Evolutionary conservation across 2,329 filamentous ascomycete species (phyloP), one percentile per base, ranked within the genome.

Genomic region (Sarocladium brachiariae): DNA sequence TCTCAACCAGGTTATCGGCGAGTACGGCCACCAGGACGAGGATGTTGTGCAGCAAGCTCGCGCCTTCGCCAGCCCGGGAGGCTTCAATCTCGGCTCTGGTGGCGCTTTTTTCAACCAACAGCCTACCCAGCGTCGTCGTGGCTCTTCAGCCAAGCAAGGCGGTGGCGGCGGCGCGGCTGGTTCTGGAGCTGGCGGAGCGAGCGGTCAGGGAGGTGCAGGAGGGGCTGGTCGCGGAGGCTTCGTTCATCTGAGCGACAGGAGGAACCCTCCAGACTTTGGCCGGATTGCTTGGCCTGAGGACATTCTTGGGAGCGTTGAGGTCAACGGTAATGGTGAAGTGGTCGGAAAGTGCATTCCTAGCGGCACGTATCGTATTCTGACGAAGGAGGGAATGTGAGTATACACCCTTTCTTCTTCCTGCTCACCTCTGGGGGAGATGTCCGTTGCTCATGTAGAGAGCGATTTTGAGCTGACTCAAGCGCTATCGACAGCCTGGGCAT

Each of bases 271-370:
- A 0, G 82, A 84, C 58, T 86, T 75, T 70, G 83, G 83, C 14
- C 67, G 83, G 49, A 86, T 86, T 60, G 81, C 83, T 2, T 85
- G 78, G 72, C 82, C 83, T 1, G 83, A 86, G 58, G 83, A 87
- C 59, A 87, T 87, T 33, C 69, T 87, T 50, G 83, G 83, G 33
- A 86, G 82, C 55, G 72, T 86, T 35, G 78, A 85, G 60, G 83
- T 86, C 4, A 73, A 84, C 59, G 72, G 70, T 2, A 56, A 66
- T 6, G 83, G 83, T 0, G 61, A 74, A 24, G 76, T 85, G 49
- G 68, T 83, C 23, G 79, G 80, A 19, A 75, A 73, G 55, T 78
- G 78, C 55, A 74, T 81, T 63, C 69, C 74, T 1, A 83, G 80
- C 54, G 79, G 80, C 13, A 84, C 79, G 3, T 85, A 84, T 61